These are phyloP conservation scores for Agrocybe praecox DNA, from an alignment of 768 basidiomycete genomes.

Conservation along the genomic window DNA sequence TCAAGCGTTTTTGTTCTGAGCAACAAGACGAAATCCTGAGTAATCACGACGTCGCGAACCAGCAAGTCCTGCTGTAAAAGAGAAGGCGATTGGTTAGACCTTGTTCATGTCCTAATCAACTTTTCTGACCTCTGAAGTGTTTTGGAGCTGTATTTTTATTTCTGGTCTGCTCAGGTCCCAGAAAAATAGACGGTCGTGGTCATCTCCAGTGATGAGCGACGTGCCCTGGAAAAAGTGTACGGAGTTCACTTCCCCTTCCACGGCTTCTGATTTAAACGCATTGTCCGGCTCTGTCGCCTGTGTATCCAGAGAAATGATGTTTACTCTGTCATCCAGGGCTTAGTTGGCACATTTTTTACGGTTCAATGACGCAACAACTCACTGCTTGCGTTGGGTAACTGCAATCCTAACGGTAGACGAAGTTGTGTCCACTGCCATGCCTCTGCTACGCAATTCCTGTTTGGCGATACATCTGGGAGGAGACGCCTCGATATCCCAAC, in stretches of 20 bases:
- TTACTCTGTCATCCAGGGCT: slow-evolving; percentile 31
- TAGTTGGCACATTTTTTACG: neutral
- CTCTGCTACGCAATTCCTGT: slow-evolving; percentile 38
- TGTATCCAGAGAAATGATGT: slow-evolving; percentile 43
- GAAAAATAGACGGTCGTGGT: slow-evolving; percentile 32
- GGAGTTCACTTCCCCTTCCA: slow-evolving; percentile 32
- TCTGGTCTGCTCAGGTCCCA: slow-evolving; percentile 36
- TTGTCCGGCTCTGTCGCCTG: slow-evolving; percentile 33
- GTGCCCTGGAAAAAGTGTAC: slow-evolving; percentile 38
- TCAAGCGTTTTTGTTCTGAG: slow-evolving; percentile 44
- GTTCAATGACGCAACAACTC: slow-evolving; percentile 28
- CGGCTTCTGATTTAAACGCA: slow-evolving; percentile 33
- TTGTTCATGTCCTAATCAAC: neutral
- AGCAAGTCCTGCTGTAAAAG: slow-evolving; percentile 7
- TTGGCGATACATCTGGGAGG: slow-evolving; percentile 45
- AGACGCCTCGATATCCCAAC: slow-evolving; percentile 51
- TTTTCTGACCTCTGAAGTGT: slow-evolving; percentile 33
- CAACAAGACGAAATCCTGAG: slow-evolving; percentile 45
- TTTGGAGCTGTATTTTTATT: slow-evolving; percentile 35
- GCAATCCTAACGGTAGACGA: slow-evolving; percentile 32
- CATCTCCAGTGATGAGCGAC: slow-evolving; percentile 37
- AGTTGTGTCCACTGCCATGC: slow-evolving; percentile 49
- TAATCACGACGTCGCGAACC: slow-evolving; percentile 40
- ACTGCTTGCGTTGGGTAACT: slow-evolving; percentile 47
- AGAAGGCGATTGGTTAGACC: neutral